phyloP scores from a whole-genome alignment of 2,329 filamentous ascomycete genomes.

The Trichoderma simmonsii region DNA sequence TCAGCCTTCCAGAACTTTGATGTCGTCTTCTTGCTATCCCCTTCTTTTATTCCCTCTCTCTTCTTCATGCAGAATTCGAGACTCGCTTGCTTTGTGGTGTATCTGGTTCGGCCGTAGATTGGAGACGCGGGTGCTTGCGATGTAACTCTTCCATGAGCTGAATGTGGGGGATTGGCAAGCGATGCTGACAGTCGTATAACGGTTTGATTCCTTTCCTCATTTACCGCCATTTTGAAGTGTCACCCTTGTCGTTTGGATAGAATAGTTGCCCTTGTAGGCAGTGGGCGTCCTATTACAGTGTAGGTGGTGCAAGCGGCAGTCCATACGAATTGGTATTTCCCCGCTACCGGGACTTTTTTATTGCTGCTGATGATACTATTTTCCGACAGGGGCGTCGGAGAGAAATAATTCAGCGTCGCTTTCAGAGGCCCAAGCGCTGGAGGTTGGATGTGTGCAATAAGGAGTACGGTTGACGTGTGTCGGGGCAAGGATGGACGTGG shows the following conservation, averaged over 20 bases:
- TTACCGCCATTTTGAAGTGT: background rate
- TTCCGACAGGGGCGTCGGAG: background rate
- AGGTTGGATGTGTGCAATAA: background rate
- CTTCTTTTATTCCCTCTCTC: background rate
- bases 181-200: background rate
- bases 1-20: background rate
- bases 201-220: background rate
- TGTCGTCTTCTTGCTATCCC: background rate
- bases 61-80: background rate
- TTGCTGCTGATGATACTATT: background rate
- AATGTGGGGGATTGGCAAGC: background rate
- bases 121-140: background rate
- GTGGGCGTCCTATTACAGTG: background rate
- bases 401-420: background rate
- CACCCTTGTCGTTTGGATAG: background rate
- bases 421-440: background rate
- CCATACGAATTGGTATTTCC: background rate
- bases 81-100: background rate
- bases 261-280: background rate
- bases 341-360: background rate
- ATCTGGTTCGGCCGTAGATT: background rate
- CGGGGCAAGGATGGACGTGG: background rate
- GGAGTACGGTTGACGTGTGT: background rate
- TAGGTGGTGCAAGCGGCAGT: background rate
- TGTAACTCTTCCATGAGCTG: background rate